Base-by-base conservation (phyloP, 305 asterid genomes). In the Fraxinus xanthoxyloides region DNA sequence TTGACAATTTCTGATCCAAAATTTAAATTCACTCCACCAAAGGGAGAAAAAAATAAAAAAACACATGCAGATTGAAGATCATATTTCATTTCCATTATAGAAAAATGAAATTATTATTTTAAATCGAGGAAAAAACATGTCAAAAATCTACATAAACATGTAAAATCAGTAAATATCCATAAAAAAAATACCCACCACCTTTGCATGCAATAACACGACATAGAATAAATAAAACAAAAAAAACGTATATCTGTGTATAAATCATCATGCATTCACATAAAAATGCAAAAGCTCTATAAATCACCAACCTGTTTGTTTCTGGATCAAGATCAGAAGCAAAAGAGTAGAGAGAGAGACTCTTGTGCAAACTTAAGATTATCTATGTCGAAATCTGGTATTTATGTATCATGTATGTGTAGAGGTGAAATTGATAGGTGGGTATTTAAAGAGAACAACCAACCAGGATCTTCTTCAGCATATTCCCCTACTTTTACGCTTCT, bases 391-490 rank as follows among this genome's bases (percentile, higher is more conserved):
- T 35, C 23, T 59, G 32, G 34, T 21, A 32, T 32, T 31, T 24
- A 0, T 2, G 75, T n/a, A 59, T 34, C 13, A 0, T 2, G 75
- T n/a, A 19, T 17, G 34, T 23, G 24, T 24, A 36, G 48, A 24
- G 76, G 56, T 70, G 72, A 12, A 63, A 23, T 13, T 10, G 36
- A 31, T 34, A n/a, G 19, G 61, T n/a, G 21, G 23, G 72, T 9
- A 70, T 82, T 69, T 77, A 78, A 21, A 31, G 1, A 31, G 30
- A 10, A 78, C 81, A 13, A 24, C 43, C 30, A 2, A 19, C 9
- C 19, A 46, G 92, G 63, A 89, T 88, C 87, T 88, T 79, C 72
- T 2, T 36, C 72, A 82, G 92, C 9, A 86, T 89, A 89, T 89
- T 86, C 92, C 78, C 82, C 15, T 2, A 2, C 17, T 34, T 76